These are phyloP conservation scores for Podospora australis DNA, from an alignment of 495 filamentous ascomycete species.

Conservation along the genomic window DNA sequence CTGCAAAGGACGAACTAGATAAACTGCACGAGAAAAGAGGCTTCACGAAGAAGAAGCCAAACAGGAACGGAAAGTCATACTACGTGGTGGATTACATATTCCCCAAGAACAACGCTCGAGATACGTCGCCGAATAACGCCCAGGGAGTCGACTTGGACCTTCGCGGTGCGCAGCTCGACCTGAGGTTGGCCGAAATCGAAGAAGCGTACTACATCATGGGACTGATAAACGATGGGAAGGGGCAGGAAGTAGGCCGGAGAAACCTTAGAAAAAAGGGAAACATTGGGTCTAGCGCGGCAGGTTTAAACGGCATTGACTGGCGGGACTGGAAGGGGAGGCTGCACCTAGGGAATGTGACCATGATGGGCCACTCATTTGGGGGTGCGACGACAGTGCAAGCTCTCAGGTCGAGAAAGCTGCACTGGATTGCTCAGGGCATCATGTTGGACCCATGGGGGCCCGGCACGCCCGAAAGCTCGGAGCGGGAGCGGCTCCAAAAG, in stretches of 20 bases:
- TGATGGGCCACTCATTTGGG: constrained; percentile 62
- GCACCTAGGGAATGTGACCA: constrained; percentile 49
- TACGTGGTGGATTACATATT: constrained; percentile 42
- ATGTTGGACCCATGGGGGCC: constrained; percentile 55
- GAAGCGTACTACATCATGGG: constrained; percentile 48
- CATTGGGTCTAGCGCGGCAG: constrained; percentile 44
- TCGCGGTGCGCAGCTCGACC: constrained; percentile 53
- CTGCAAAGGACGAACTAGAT: constrained; percentile 4
- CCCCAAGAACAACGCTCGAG: constrained; percentile 34
- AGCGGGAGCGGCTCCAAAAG: constrained; percentile 38
- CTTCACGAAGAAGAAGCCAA: not conserved
- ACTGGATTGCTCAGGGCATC: constrained; percentile 50
- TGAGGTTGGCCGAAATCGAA: constrained; percentile 57
- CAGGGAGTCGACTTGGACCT: constrained; percentile 30
- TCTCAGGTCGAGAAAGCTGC: constrained; percentile 42
- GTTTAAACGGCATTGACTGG: constrained; percentile 32
- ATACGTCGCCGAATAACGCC: constrained; percentile 31
- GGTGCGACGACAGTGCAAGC: constrained; percentile 57
- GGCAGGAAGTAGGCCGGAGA: constrained; percentile 30
- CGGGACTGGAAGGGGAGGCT: constrained; percentile 34
- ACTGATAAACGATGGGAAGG: constrained; percentile 46
- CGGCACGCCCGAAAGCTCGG: constrained; percentile 31
- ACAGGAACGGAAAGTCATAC: constrained; percentile 10
- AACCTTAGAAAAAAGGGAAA: constrained; percentile 47
- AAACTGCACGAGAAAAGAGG: constrained; percentile 2